Percentiles rank a stretch among this genome's conserved stretches.
Conservation (phyloP, 176 grass and related monocot genomes). For the Canna indica region DNA sequence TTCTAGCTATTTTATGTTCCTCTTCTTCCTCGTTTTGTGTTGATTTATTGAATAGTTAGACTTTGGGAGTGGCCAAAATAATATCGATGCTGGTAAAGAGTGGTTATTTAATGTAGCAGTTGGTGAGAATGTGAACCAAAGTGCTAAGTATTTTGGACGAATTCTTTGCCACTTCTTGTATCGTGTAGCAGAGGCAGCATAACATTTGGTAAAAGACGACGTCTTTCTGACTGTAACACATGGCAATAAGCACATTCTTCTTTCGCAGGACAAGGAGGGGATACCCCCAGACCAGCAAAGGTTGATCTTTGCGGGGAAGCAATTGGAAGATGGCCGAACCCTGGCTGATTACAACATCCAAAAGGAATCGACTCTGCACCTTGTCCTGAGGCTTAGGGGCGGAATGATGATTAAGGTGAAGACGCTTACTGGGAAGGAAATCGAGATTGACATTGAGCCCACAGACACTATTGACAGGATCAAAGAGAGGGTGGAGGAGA, state of each 20-base stretch:
- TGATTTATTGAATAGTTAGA: no score
- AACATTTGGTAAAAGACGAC: background rate
- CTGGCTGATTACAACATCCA: constrained; percentile 14
- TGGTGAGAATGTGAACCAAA: no score
- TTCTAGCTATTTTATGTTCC: no score
- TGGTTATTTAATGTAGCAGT: no score
- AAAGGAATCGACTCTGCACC: constrained; percentile 12
- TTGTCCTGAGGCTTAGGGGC: constrained; percentile 3
- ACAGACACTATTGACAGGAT: constrained; percentile 9
- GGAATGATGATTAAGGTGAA: constrained; percentile 18
- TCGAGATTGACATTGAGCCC: constrained; percentile 14
- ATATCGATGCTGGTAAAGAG: no score
- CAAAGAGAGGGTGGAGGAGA: constrained; percentile 14
- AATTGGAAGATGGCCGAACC: constrained; percentile 8
- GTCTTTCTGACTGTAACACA: no score
- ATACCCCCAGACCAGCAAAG: constrained; percentile 9
- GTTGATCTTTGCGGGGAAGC: constrained; percentile 12
- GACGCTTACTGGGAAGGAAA: constrained; percentile 9
- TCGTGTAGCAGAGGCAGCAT: background rate
- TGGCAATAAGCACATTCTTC: background rate
- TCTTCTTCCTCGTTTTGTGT: no score
- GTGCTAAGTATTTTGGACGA: no score
- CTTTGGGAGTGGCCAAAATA: no score
- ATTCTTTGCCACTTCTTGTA: background rate
- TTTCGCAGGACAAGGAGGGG: constrained; percentile 12